These are phyloP conservation scores for Elsinoe fawcettii DNA, from an alignment of 2,329 filamentous ascomycete genomes.

Conservation along the genomic window DNA sequence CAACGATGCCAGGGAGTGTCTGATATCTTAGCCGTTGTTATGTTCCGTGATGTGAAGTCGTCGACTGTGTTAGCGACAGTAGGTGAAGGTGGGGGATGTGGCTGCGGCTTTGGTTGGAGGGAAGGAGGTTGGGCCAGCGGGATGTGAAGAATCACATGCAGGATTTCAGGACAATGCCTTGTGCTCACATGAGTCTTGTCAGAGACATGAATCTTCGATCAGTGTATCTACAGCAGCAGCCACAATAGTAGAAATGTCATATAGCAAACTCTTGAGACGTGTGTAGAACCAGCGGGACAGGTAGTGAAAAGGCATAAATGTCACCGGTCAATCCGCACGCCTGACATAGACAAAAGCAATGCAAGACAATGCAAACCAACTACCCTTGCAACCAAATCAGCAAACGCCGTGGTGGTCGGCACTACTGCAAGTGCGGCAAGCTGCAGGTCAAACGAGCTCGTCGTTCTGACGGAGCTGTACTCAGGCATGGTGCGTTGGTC, in stretches of 20 bases:
- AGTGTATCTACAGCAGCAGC: too few relatives aligned
- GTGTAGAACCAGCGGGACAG: neutral
- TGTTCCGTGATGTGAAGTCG: too few relatives aligned
- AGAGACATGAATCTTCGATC: too few relatives aligned
- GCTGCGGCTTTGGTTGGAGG: neutral
- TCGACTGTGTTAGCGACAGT: neutral
- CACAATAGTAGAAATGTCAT: neutral
- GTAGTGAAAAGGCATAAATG: neutral
- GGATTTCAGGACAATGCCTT: neutral
- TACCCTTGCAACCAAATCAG: neutral
- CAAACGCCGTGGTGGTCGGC: neutral
- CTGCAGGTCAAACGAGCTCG: neutral
- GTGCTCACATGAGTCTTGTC: too few relatives aligned
- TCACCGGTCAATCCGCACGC: neutral
- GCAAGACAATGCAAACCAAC: neutral
- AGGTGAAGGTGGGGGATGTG: neutral
- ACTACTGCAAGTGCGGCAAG: neutral
- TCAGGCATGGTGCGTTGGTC: too few relatives aligned
- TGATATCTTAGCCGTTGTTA: too few relatives aligned
- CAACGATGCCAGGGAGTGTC: too few relatives aligned
- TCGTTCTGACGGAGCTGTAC: neutral
- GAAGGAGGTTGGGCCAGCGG: neutral
- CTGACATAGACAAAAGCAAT: neutral
- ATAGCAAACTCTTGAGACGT: neutral
- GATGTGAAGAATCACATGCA: neutral